Conservation (phyloP, 2,329 filamentous ascomycete species). For the Plenodomus biglobosus region DNA sequence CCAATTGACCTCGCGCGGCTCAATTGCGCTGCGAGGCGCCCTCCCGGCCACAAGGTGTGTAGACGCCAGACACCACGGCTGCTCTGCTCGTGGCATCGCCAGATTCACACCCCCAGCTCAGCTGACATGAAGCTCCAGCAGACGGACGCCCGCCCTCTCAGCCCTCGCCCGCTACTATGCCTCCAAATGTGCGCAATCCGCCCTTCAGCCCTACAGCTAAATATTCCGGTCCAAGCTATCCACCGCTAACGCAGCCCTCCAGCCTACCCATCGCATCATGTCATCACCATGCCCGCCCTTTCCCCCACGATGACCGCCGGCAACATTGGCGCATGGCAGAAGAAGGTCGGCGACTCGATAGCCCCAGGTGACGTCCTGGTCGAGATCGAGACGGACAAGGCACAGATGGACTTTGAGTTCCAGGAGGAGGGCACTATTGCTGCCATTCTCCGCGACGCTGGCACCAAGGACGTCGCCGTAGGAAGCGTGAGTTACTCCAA, state of each 20-base stretch:
- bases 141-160: constrained; percentile 56
- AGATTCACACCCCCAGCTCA: constrained; percentile 7
- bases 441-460: constrained; percentile 89
- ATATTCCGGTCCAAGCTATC: constrained; percentile 2
- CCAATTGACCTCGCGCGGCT: constrained; percentile 46
- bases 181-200: constrained; percentile 61
- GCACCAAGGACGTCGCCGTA: constrained; percentile 90
- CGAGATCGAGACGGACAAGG: constrained; percentile 99
- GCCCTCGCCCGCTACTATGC: constrained; percentile 68
- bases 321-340: constrained; percentile 97
- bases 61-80: constrained; percentile 31
- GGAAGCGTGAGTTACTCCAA: constrained; percentile 69
- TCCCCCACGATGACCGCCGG: constrained; percentile 97
- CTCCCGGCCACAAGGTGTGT: constrained; percentile 43
- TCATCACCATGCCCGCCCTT: constrained; percentile 97
- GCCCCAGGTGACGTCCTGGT: constrained; percentile 91
- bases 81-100: constrained; percentile 26
- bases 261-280: constrained; percentile 92
- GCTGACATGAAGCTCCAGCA: constrained; percentile 36
- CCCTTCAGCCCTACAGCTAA: background rate
- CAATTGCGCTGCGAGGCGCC: constrained; percentile 50
- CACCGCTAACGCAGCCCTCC: constrained; percentile 45
- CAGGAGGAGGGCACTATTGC: constrained; percentile 96
- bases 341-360: constrained; percentile 88
- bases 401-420: constrained; percentile 99